Evolutionary conservation across 352 stramenopile species (phyloP).

Genomic region (Phytophthora melonis): DNA sequence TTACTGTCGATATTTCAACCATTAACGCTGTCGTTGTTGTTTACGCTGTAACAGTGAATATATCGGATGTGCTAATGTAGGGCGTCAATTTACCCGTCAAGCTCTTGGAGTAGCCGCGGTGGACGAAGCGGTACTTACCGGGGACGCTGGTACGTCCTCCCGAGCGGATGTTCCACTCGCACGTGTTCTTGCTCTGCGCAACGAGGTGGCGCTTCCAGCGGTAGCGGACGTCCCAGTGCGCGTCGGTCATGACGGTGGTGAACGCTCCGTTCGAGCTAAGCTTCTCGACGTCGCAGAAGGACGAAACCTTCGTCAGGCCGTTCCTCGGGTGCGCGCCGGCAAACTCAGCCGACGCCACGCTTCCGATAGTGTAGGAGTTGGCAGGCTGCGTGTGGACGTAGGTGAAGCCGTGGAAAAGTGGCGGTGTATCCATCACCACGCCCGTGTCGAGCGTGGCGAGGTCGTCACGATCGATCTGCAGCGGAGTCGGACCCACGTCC

Average conservation of each 20-base stretch:
- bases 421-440: constrained; percentile 46
- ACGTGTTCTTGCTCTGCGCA: constrained; percentile 53
- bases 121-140: constrained; percentile 55
- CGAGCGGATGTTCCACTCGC: constrained; percentile 53
- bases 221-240: constrained; percentile 64
- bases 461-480: constrained; percentile 46
- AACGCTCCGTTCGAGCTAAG: constrained; percentile 31
- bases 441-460: constrained; percentile 47
- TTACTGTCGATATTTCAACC: neutral
- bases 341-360: constrained; percentile 50
- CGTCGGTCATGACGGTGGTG: constrained; percentile 55
- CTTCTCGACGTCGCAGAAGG: constrained; percentile 65
- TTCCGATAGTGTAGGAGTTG: constrained; percentile 40
- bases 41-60: constrained; percentile 33
- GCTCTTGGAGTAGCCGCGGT: constrained; percentile 55
- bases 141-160: constrained; percentile 38
- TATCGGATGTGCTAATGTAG: constrained; percentile 44
- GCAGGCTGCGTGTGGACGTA: constrained; percentile 38
- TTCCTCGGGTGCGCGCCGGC: constrained; percentile 60
- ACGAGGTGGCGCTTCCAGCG: constrained; percentile 42
- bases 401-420: constrained; percentile 32
- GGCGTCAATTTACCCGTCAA: constrained; percentile 37
- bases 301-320: constrained; percentile 41
- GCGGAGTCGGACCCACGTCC: constrained; percentile 42
- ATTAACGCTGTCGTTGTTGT: neutral